A percentile compares a stretch with the other conserved stretches of the same genome.
Conservation (phyloP, 2,329 filamentous ascomycete genomes). For the Calycina herbarum region DNA sequence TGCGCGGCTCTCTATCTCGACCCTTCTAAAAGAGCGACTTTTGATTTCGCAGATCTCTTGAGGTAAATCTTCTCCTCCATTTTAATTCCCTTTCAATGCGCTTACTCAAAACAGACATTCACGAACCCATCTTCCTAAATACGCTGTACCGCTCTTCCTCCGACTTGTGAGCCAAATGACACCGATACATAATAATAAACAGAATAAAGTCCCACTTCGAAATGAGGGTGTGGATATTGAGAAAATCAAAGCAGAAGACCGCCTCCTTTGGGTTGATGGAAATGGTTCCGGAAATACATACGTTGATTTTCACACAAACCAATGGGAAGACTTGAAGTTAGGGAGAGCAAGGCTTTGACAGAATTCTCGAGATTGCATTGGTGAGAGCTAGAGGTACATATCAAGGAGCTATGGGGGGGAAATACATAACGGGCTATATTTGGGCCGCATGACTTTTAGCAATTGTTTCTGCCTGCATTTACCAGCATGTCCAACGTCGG, state of each 20-base stretch:
- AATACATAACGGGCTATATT: background rate
- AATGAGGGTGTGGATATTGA: slow-evolving; percentile 64
- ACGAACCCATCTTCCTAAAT: slow-evolving; percentile 62
- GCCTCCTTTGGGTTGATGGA: slow-evolving; percentile 57
- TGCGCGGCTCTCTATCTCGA: slow-evolving; percentile 63
- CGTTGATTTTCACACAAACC: slow-evolving; percentile 55
- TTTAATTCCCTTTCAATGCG: background rate
- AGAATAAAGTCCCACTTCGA: slow-evolving; percentile 71
- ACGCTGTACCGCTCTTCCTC: slow-evolving; percentile 75
- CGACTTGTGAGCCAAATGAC: slow-evolving; percentile 58
- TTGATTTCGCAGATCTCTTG: slow-evolving; percentile 62
- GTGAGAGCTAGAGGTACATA: background rate
- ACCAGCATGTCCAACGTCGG: background rate
- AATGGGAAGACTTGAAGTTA: slow-evolving; percentile 56
- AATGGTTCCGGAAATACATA: slow-evolving; percentile 56
- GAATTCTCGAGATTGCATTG: background rate
- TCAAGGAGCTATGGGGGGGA: background rate
- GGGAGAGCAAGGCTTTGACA: slow-evolving; percentile 44
- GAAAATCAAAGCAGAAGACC: slow-evolving; percentile 45
- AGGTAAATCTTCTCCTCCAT: slow-evolving; percentile 39
- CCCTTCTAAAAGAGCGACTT: slow-evolving; percentile 46
- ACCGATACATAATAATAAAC: slow-evolving; percentile 76
- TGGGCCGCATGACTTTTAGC: background rate
- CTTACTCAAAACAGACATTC: slow-evolving; percentile 45
- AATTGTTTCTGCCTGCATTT: background rate